These are phyloP conservation scores for Cystobasidium sp. DNA, from an alignment of 1,284 basidiomycete species.

Conservation along the genomic window DNA sequence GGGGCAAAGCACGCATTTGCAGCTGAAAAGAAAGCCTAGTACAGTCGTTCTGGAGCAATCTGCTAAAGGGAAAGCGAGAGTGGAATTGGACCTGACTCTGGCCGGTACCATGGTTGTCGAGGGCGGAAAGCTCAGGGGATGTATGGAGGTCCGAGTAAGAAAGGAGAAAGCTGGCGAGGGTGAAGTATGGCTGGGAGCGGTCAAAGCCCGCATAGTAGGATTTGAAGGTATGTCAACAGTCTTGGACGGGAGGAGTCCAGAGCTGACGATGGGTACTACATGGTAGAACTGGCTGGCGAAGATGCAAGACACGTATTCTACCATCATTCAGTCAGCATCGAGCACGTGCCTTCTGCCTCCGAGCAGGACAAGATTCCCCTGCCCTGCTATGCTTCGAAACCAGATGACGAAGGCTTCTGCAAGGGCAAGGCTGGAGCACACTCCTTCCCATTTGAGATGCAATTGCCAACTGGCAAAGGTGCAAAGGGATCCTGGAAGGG, in stretches of 20 bases:
- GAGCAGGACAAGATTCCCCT: slow-evolving; percentile 57
- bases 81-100: slow-evolving; percentile 80
- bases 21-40: slow-evolving; percentile 39
- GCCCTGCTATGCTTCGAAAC: slow-evolving; percentile 60
- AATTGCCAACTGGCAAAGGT: slow-evolving; percentile 68
- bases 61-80: slow-evolving; percentile 64
- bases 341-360: slow-evolving; percentile 52
- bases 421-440: slow-evolving; percentile 66
- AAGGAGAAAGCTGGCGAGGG: slow-evolving; percentile 65
- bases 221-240: slow-evolving; percentile 68
- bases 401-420: slow-evolving; percentile 74
- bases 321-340: slow-evolving; percentile 71
- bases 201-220: slow-evolving; percentile 82
- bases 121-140: slow-evolving; percentile 75
- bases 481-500: slow-evolving; percentile 73
- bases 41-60: slow-evolving; percentile 49
- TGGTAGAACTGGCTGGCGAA: slow-evolving; percentile 63
- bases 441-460: slow-evolving; percentile 76
- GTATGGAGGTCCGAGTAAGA: slow-evolving; percentile 72
- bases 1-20: background rate
- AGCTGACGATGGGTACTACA: background rate
- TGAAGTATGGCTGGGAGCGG: slow-evolving; percentile 71
- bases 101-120: slow-evolving; percentile 80
- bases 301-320: slow-evolving; percentile 81
- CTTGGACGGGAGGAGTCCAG: background rate